Percentiles rank a stretch among this genome's conserved stretches.
phyloP scores from a whole-genome alignment of 352 stramenopile genomes.

The Pythium aristosporum region DNA sequence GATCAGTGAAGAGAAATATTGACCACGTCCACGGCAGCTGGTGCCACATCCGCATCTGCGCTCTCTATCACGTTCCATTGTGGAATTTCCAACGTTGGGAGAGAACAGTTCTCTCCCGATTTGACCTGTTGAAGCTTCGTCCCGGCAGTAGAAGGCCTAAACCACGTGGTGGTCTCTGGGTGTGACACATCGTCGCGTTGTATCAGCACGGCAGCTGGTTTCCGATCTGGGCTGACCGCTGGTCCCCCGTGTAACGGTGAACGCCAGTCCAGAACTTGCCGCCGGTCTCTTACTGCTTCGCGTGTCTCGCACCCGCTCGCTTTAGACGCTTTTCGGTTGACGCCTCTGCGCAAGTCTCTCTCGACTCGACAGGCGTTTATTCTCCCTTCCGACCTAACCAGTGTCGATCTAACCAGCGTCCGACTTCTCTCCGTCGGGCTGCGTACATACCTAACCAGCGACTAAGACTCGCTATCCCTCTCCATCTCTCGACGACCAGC shows the following conservation, averaged over 20 bases:
- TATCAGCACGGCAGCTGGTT: conserved; percentile 12
- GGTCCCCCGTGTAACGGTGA: not conserved
- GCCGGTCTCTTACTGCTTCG: conserved; percentile 11
- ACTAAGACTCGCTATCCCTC: conserved; percentile 7
- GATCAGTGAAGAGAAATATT: not conserved
- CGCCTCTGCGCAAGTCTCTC: not conserved
- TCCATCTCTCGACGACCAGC: not conserved
- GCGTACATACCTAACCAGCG: conserved; percentile 9
- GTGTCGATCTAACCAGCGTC: conserved; percentile 20
- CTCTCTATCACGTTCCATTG: conserved; percentile 2
- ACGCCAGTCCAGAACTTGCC: conserved; percentile 25
- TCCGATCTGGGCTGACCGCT: not conserved
- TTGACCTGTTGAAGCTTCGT: not conserved
- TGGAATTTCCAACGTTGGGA: not conserved
- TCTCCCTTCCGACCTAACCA: conserved; percentile 19
- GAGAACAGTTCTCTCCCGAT: not conserved
- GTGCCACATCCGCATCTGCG: not conserved
- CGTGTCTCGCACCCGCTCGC: not conserved
- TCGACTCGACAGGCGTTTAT: conserved; percentile 4
- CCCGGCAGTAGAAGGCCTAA: not conserved
- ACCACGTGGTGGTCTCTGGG: conserved; percentile 7
- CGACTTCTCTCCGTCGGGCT: conserved; percentile 1
- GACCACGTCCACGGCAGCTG: not conserved
- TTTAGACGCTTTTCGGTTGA: not conserved
- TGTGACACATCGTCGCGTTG: conserved; percentile 20